Conservation (phyloP, 331 rosid genomes). For the Pyracantha coccinea region DNA sequence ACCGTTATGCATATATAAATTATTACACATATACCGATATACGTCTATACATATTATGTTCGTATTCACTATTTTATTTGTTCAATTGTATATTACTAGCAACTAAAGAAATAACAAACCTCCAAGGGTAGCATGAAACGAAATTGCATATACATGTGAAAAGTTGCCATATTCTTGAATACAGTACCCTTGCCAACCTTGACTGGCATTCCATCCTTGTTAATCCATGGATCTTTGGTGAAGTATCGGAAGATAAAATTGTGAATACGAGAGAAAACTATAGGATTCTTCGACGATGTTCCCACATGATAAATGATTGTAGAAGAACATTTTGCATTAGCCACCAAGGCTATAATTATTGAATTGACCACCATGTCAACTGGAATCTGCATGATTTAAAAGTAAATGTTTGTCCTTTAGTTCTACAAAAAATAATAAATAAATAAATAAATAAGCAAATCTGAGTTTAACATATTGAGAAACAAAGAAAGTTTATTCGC, state of each 20-base stretch:
- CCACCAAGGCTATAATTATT: slow-evolving; percentile 44
- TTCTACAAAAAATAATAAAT: no score
- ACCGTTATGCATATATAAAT: no score
- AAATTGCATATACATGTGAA: slow-evolving; percentile 34
- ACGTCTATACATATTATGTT: no score
- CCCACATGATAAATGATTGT: slow-evolving; percentile 48
- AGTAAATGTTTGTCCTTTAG: neutral
- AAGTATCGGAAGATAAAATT: slow-evolving; percentile 25
- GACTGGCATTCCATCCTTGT: slow-evolving; percentile 33
- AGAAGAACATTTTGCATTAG: slow-evolving; percentile 26
- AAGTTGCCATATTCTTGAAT: slow-evolving; percentile 25
- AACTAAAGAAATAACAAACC: slow-evolving; percentile 21
- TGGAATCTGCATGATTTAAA: slow-evolving; percentile 38
- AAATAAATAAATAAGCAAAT: no score
- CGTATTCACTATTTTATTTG: no score
- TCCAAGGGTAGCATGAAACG: slow-evolving; percentile 42
- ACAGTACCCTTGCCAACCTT: slow-evolving; percentile 22
- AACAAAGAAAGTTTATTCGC: no score
- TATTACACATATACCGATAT: no score
- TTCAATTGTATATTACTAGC: no score
- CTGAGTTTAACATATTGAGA: no score
- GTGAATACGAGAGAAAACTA: slow-evolving; percentile 7
- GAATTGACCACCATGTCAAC: slow-evolving; percentile 78
- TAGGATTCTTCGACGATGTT: slow-evolving; percentile 44
- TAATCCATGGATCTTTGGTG: slow-evolving; percentile 31